Base-by-base conservation (phyloP, 805 yeast species). In the Sungouiozyma intestinalis region DNA sequence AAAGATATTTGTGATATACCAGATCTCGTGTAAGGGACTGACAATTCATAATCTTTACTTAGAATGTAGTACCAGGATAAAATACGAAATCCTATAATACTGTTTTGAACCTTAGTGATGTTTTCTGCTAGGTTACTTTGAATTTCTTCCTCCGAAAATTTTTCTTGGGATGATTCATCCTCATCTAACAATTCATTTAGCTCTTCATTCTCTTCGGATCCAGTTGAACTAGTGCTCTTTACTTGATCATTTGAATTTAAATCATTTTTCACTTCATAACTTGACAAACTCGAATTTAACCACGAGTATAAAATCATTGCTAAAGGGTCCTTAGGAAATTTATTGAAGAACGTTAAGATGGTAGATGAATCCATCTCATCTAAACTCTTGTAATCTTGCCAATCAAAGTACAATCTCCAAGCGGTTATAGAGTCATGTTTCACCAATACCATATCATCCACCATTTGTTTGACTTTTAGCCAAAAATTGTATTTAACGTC, bases 341-440 rank as follows among this genome's bases (percentile, higher is more conserved):
- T 58, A 35, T 64, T 63, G 35, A 84, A 64, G 53, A 75, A 85
- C 31, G 63, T 69, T n/a, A 68, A 50, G 2, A 85, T 48, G 3
- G 68, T 55, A 8, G 59, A 60, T 15, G 66, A 53, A 40, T 79
- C 79, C 38, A 82, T 55, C 2, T 71, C 69, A 8, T 65, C 60
- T 4, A 86, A 57, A 3, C 68, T 62, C 4, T 55, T 56, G 6
- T 70, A 71, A 58, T 87, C 95, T 19, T 65, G 50, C 81, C 90
- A 82, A 48, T 87, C 92, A 44, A 86, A 73, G 52, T 76, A 76
- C 9, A 79, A 54, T 33, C 71, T 68, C 95, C 95, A 88, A 1
- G 87, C 85, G 24, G 72, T 64, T 32, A 74, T 66, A 4, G 77
- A 77, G 1, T 72, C 69, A 17, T 80, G 74, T 33, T 76, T 72